Conservation (phyloP, 345 rosid species). For the Gossypium anomalum region DNA sequence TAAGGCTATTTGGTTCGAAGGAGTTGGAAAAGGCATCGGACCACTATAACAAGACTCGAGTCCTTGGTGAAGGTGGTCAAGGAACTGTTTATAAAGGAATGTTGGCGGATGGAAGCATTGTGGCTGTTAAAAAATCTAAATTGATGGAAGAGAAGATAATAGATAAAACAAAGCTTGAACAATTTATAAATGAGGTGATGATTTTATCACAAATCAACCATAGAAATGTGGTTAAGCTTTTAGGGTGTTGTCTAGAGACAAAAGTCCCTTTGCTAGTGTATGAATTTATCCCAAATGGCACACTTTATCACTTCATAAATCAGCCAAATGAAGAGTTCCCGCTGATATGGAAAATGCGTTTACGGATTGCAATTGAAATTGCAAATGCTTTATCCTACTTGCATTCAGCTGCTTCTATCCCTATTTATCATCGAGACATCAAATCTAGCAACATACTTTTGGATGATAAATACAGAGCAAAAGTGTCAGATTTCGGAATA, state of each 20-base stretch:
- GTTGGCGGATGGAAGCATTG: constrained; percentile 8
- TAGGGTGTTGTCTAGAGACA: background rate
- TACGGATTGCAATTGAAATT: constrained; percentile 12
- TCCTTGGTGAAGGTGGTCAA: constrained; percentile 11
- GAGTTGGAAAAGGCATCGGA: constrained; percentile 12
- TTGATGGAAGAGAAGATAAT: background rate
- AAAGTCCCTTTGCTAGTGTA: background rate
- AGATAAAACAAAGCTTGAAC: constrained; percentile 9
- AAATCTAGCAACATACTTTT: constrained; percentile 22
- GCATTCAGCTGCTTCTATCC: constrained; percentile 19
- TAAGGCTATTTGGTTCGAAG: background rate
- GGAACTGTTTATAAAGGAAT: constrained; percentile 18
- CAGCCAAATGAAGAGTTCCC: constrained; percentile 12
- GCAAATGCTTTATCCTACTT: constrained; percentile 22
- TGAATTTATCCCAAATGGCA: constrained; percentile 18
- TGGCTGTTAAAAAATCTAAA: constrained; percentile 20
- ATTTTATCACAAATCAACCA: constrained; percentile 20
- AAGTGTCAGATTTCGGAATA: constrained; percentile 21
- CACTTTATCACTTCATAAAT: constrained; percentile 28
- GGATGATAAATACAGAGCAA: constrained; percentile 22
- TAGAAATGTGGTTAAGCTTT: background rate
- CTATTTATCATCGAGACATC: constrained; percentile 24
- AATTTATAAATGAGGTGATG: constrained; percentile 20
- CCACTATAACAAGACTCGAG: background rate
- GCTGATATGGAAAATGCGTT: constrained; percentile 14